Evolutionary conservation across 2,329 filamentous ascomycete genomes (phyloP).

Genomic region (Aureobasidium lini): DNA sequence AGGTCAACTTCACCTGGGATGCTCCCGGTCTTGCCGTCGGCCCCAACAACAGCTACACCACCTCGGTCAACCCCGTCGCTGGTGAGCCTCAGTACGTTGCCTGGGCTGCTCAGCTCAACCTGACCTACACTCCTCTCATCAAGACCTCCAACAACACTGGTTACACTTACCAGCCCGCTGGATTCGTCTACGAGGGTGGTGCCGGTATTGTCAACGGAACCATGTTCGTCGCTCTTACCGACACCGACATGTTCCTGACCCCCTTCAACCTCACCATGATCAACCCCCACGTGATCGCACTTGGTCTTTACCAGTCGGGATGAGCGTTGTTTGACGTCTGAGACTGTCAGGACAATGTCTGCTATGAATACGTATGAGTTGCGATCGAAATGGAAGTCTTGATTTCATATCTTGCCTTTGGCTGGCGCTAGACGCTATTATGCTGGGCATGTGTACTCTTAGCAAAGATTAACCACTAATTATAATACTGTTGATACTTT

Average conservation of each 20-base stretch:
- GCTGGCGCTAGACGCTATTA: not conserved
- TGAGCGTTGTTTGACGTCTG: conserved; percentile 33
- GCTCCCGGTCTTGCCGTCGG: conserved; percentile 59
- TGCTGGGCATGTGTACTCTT: conserved; percentile 1
- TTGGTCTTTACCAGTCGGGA: conserved; percentile 71
- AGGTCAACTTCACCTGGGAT: conserved; percentile 68
- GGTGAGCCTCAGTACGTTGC: conserved; percentile 57
- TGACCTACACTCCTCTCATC: conserved; percentile 50
- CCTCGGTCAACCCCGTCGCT: conserved; percentile 43
- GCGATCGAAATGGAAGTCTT: not conserved
- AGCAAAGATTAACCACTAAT: conserved; percentile 10
- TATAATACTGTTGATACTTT: not conserved
- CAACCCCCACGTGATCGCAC: conserved; percentile 68
- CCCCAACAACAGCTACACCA: conserved; percentile 77
- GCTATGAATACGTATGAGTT: not conserved
- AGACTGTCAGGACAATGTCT: not conserved
- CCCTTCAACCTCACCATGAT: conserved; percentile 68
- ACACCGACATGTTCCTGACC: conserved; percentile 59
- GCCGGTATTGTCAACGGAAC: conserved; percentile 67
- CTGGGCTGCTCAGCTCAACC: conserved; percentile 66
- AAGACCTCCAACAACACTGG: conserved; percentile 56
- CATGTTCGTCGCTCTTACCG: conserved; percentile 71
- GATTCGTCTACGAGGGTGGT: conserved; percentile 59
- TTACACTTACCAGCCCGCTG: conserved; percentile 65
- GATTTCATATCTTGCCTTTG: not conserved